phyloP scores from a whole-genome alignment of 2,329 filamentous ascomycete genomes.

The Bertia moriformis region DNA sequence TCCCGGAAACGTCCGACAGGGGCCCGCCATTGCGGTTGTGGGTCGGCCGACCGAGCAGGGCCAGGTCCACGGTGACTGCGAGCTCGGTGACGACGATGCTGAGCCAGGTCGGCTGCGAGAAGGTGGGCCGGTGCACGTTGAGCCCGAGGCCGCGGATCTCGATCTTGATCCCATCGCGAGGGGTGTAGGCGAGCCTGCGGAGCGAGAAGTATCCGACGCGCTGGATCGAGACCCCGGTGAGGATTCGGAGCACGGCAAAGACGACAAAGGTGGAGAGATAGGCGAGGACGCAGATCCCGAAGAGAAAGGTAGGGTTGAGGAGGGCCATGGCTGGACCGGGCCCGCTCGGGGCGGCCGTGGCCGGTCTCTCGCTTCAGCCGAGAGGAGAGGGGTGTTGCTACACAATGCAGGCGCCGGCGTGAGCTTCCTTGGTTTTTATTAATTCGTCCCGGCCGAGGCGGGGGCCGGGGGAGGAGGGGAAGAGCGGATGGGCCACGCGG shows the following conservation, averaged over 20 bases:
- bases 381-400: no score
- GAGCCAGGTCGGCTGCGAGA: constrained; percentile 92
- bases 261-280: constrained; percentile 87
- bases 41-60: constrained; percentile 30
- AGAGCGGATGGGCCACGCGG: no score
- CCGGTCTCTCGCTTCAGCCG: constrained; percentile 4
- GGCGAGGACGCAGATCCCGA: constrained; percentile 70
- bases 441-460: no score
- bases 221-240: constrained; percentile 91
- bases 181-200: constrained; percentile 77
- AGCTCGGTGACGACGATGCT: constrained; percentile 80
- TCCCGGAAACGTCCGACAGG: constrained; percentile 11
- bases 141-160: constrained; percentile 81
- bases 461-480: no score
- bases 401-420: no score
- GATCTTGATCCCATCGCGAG: constrained; percentile 74
- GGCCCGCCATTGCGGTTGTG: constrained; percentile 12
- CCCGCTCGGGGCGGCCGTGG: constrained; percentile 3
- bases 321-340: constrained; percentile 43
- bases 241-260: constrained; percentile 81
- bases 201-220: constrained; percentile 85
- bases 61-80: constrained; percentile 67
- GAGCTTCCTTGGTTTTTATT: no score
- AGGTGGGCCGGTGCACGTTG: constrained; percentile 81
- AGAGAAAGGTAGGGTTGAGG: constrained; percentile 65